Conservation (phyloP, 164 flowering plant species). For the Berberis vulgaris region DNA sequence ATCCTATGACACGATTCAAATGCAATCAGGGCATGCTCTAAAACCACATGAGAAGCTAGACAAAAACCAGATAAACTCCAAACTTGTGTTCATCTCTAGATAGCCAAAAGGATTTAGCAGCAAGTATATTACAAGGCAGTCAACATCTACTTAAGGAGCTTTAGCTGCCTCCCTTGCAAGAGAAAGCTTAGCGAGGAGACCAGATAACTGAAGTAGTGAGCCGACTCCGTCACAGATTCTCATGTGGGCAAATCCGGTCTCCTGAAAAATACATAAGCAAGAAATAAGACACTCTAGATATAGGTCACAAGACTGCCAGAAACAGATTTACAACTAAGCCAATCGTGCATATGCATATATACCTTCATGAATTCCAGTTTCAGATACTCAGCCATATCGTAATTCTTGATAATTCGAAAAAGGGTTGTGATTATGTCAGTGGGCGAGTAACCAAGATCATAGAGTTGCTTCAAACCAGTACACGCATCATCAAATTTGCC, state of each 20-base stretch:
- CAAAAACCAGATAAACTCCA: too few species aligned
- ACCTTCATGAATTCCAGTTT: conserved; percentile 98
- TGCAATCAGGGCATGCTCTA: too few species aligned
- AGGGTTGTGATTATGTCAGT: conserved; percentile 96
- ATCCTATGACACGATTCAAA: too few species aligned
- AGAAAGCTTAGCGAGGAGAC: conserved; percentile 85
- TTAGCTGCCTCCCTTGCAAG: conserved; percentile 79
- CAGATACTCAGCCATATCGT: conserved; percentile 93
- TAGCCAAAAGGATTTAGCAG: too few species aligned
- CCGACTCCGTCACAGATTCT: conserved; percentile 99
- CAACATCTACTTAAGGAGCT: conserved; percentile 33
- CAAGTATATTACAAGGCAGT: too few species aligned
- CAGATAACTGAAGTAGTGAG: conserved; percentile 84
- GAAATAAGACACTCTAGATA: background rate
- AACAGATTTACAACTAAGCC: too few species aligned
- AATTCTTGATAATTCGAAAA: conserved; percentile 87
- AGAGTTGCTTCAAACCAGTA: conserved; percentile 80
- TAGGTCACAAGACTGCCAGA: background rate
- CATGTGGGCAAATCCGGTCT: conserved; percentile 99
- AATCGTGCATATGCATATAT: background rate
- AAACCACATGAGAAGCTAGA: too few species aligned
- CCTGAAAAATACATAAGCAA: conserved; percentile 35
- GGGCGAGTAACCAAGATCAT: conserved; percentile 95
- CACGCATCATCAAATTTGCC: conserved; percentile 96
- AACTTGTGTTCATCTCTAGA: too few species aligned